These are phyloP conservation scores for Apodospora peruviana DNA, from an alignment of 495 filamentous ascomycete species.

Conservation along the genomic window DNA sequence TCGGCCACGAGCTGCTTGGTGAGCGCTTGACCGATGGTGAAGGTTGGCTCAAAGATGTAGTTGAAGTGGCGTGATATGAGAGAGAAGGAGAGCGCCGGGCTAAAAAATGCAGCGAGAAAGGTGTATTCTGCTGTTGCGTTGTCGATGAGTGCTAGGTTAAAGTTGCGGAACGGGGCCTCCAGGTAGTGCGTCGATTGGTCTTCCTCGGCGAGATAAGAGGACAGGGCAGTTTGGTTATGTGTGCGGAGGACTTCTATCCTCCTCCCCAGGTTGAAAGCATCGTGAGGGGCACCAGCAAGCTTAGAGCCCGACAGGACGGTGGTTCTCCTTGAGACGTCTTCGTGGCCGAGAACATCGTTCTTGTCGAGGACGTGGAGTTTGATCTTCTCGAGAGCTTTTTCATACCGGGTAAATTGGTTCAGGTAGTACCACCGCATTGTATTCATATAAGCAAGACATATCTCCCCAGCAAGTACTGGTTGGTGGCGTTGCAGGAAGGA, in stretches of 20 bases:
- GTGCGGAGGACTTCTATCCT: slow-evolving; percentile 73
- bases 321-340: slow-evolving; percentile 60
- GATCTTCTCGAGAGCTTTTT: slow-evolving; percentile 74
- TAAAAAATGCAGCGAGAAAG: slow-evolving; percentile 87
- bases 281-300: slow-evolving; percentile 61
- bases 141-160: slow-evolving; percentile 89
- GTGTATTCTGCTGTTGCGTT: slow-evolving; percentile 94
- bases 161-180: slow-evolving; percentile 84
- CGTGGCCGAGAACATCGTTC: slow-evolving; percentile 76
- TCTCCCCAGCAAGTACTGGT: slow-evolving; percentile 72
- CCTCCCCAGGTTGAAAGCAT: slow-evolving; percentile 82
- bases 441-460: slow-evolving; percentile 90
- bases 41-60: slow-evolving; percentile 80
- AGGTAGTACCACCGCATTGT: slow-evolving; percentile 99
- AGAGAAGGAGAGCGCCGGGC: slow-evolving; percentile 50
- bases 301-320: slow-evolving; percentile 39
- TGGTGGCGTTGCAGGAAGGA: slow-evolving; percentile 77
- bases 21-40: slow-evolving; percentile 68
- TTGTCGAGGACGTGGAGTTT: slow-evolving; percentile 78
- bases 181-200: slow-evolving; percentile 79
- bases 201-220: slow-evolving; percentile 82
- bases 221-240: slow-evolving; percentile 63
- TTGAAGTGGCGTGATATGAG: slow-evolving; percentile 61
- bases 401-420: slow-evolving; percentile 86
- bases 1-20: slow-evolving; percentile 71